Evolutionary conservation across 805 yeast species (phyloP), one percentile per base, ranked within the genome.

Genomic region (Cyberlindnera amylophila): DNA sequence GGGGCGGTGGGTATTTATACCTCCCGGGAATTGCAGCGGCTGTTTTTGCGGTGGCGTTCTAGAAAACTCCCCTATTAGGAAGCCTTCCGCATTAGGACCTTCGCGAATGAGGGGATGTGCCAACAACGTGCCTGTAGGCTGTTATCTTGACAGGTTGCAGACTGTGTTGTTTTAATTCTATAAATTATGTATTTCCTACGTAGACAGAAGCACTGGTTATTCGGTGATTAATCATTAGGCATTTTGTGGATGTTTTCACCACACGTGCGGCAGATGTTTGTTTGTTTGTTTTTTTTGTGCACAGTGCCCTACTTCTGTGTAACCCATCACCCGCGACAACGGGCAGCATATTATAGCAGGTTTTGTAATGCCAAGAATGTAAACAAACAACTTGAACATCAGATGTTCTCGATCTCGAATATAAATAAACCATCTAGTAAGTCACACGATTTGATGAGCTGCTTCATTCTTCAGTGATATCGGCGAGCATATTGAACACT

Each of bases 381-480:
- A 15, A 10, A 10, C 18, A 15, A 12, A 15, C 32, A 12, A 32
- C 6, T 32, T 15, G 15, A 12, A 14, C 34, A 32, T 32, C 18
- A 24, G 21, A 15, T 15, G 15, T 35, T 24, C 30, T 21, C 14
- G 7, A 14, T 34, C 5, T 17, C 26, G 6, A n/a, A 21, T n/a
- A 21, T 21, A 21, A 6, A 9, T 21, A 21, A 6, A 9, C 24
- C 24, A 21, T 21, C 23, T 14, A 5, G 5, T 21, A 28, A 14
- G 29, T 39, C 16, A 16, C 28, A 11, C 10, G 29, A 19, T 6
- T 34, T 18, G 19, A 16, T 28, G 23, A 5, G 31, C 5, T 10
- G 16, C n/a, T 17, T 35, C 28, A 52, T 18, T 55, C 59, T 19
- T 55, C 59, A 6, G 42, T 34, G 15, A 54, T 56, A 30, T 56